phyloP scores from a whole-genome alignment of 768 basidiomycete species.

The Leccinum ochraceum region DNA sequence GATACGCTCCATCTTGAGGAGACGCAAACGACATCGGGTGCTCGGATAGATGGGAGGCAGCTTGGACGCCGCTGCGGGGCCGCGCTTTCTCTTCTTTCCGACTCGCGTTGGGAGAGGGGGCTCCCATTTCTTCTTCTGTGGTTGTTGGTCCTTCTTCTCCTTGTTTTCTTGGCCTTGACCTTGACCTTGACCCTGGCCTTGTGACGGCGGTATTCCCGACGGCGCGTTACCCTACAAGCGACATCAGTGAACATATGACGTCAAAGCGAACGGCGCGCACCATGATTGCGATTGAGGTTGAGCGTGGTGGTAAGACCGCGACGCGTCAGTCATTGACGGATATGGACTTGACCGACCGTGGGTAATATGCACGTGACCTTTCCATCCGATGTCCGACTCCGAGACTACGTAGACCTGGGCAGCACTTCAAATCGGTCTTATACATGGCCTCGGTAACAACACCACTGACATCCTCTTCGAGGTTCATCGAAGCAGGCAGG shows the following conservation, averaged over 20 bases:
- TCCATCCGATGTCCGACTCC: conserved; percentile 10
- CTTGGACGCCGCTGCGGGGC: conserved; percentile 89
- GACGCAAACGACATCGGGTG: conserved; percentile 91
- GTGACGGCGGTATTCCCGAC: conserved; percentile 50
- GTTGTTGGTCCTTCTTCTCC: conserved; percentile 45
- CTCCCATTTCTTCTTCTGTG: conserved; percentile 94
- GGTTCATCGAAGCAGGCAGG: conserved; percentile 79
- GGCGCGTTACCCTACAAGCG: conserved; percentile 69
- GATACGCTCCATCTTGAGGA: conserved; percentile 96
- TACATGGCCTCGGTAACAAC: conserved; percentile 37
- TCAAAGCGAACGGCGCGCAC: conserved; percentile 14
- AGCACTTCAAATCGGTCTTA: conserved; percentile 3
- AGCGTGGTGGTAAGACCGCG: conserved; percentile 14
- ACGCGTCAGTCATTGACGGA: conserved; percentile 54
- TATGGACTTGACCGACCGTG: conserved; percentile 35
- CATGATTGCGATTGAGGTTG: conserved; percentile 20
- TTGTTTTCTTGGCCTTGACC: conserved; percentile 52
- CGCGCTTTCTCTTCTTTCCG: conserved; percentile 92
- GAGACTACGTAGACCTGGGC: neutral
- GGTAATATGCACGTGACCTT: conserved; percentile 24
- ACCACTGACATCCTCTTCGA: conserved; percentile 62
- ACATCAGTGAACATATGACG: conserved; percentile 6
- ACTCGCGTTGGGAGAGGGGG: conserved; percentile 96
- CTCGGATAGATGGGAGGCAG: conserved; percentile 93
- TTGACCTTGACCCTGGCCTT: conserved; percentile 42